These are phyloP conservation scores for Penicillium sp. DNA, from an alignment of 2,329 filamentous ascomycete species.

Conservation along the genomic window DNA sequence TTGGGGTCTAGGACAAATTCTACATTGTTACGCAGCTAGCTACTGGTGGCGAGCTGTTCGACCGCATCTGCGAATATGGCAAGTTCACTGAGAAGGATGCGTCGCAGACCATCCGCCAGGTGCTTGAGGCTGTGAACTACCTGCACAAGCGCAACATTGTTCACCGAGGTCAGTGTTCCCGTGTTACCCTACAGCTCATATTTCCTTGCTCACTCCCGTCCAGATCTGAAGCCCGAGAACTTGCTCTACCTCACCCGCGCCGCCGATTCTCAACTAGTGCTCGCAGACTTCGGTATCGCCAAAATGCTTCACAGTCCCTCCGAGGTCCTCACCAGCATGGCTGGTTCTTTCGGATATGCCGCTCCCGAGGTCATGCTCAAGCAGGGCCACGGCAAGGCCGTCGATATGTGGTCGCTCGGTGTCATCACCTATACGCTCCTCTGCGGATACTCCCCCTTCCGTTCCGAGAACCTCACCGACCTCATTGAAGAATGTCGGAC, in stretches of 20 bases:
- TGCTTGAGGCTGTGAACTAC: constrained; percentile 90
- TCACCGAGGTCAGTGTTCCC: constrained; percentile 70
- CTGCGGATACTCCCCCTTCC: constrained; percentile 97
- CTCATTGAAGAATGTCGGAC: constrained; percentile 91
- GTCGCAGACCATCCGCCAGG: constrained; percentile 90
- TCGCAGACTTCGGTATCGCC: constrained; percentile 97
- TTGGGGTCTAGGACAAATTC: constrained; percentile 79
- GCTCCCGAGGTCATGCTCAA: constrained; percentile 98
- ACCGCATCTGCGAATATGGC: constrained; percentile 96
- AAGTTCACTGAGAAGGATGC: constrained; percentile 99
- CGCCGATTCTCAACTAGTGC: constrained; percentile 77
- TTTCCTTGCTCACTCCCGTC: constrained; percentile 4
- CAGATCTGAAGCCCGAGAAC: constrained; percentile 97
- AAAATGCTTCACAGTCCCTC: constrained; percentile 93
- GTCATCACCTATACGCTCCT: constrained; percentile 98
- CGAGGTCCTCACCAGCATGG: constrained; percentile 96
- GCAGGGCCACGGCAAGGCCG: constrained; percentile 93
- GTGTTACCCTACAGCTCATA: background rate
- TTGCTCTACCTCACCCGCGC: constrained; percentile 86
- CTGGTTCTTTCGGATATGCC: constrained; percentile 95
- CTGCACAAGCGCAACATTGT: constrained; percentile 94
- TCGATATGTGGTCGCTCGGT: constrained; percentile 99
- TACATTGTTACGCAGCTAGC: constrained; percentile 98
- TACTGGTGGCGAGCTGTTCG: constrained; percentile 93
- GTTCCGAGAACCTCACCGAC: constrained; percentile 88